Evolutionary conservation across 176 grass and related monocot genomes (phyloP).

Genomic region (Ensete glaucum): DNA sequence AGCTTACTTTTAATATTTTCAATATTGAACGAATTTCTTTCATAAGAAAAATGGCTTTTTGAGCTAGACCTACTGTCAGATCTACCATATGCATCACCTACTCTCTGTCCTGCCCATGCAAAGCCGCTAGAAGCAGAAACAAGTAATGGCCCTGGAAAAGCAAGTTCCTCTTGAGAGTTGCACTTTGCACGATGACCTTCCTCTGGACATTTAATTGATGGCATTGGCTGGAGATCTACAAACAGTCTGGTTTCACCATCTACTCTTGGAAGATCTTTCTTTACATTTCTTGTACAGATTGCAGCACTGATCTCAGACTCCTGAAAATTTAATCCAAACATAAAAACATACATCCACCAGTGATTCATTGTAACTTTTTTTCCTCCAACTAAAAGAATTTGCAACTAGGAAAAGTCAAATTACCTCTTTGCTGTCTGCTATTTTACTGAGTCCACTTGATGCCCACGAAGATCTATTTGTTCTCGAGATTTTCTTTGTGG

Average conservation of each 20-base stretch:
- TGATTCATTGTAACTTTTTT: not conserved
- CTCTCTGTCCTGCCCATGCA: constrained; percentile 60
- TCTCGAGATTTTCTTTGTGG: constrained; percentile 51
- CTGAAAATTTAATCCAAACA: constrained; percentile 36
- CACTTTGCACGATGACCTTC: constrained; percentile 19
- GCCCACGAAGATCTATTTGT: constrained; percentile 28
- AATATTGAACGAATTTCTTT: constrained; percentile 19
- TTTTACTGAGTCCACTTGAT: constrained; percentile 22
- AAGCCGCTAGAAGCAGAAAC: constrained; percentile 75
- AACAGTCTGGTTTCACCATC: constrained; percentile 46
- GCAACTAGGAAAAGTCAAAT: not conserved
- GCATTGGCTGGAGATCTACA: constrained; percentile 40
- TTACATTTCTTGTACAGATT: constrained; percentile 25
- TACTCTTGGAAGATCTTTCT: constrained; percentile 28
- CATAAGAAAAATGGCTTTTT: constrained; percentile 32
- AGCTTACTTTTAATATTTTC: constrained; percentile 26
- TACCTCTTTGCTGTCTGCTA: constrained; percentile 31
- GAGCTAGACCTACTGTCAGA: constrained; percentile 45
- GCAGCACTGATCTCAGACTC: constrained; percentile 29
- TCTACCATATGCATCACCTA: constrained; percentile 30
- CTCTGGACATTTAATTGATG: constrained; percentile 30
- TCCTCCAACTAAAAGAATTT: not conserved
- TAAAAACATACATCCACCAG: constrained; percentile 3
- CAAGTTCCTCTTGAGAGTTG: constrained; percentile 41
- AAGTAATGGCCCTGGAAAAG: constrained; percentile 64